Conservation (phyloP, 2,329 filamentous ascomycete genomes). For the Penicillium sp. region DNA sequence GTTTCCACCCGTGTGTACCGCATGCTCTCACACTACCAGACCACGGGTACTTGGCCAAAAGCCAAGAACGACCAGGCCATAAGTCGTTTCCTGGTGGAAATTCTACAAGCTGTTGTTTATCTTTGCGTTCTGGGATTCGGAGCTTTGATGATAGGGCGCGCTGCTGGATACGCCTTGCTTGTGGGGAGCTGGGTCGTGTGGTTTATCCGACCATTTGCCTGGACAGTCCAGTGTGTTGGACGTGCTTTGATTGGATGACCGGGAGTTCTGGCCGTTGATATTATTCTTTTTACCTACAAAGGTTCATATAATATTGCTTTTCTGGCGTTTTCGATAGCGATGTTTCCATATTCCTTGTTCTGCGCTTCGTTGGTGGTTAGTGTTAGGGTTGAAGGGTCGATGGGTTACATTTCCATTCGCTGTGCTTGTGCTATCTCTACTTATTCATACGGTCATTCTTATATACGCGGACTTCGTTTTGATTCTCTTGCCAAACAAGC, state of each 20-base stretch:
- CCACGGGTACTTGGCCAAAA: slow-evolving; percentile 30
- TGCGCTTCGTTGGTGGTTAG: neutral
- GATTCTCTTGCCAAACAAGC: no score
- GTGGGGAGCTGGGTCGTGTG: slow-evolving; percentile 35
- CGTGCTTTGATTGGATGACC: slow-evolving; percentile 24
- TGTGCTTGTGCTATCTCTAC: no score
- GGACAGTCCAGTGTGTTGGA: slow-evolving; percentile 27
- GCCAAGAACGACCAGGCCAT: slow-evolving; percentile 25
- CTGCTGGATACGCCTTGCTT: slow-evolving; percentile 30
- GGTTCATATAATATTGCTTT: neutral
- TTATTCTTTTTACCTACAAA: neutral
- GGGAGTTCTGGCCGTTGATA: neutral
- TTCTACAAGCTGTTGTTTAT: slow-evolving; percentile 32
- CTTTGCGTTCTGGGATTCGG: slow-evolving; percentile 31
- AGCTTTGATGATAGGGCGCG: slow-evolving; percentile 28
- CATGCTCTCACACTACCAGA: slow-evolving; percentile 27
- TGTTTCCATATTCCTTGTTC: neutral
- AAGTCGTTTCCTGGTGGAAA: slow-evolving; percentile 25
- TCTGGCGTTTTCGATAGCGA: neutral
- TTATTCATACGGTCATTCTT: neutral
- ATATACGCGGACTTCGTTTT: neutral
- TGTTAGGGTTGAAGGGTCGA: no score
- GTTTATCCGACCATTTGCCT: slow-evolving; percentile 32
- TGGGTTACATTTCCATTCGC: no score
- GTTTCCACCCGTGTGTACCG: slow-evolving; percentile 24